A percentile compares a stretch with the other conserved stretches of the same genome.
Evolutionary conservation across 2,329 filamentous ascomycete genomes (phyloP).

Genomic region (Aspergillus glaucus): DNA sequence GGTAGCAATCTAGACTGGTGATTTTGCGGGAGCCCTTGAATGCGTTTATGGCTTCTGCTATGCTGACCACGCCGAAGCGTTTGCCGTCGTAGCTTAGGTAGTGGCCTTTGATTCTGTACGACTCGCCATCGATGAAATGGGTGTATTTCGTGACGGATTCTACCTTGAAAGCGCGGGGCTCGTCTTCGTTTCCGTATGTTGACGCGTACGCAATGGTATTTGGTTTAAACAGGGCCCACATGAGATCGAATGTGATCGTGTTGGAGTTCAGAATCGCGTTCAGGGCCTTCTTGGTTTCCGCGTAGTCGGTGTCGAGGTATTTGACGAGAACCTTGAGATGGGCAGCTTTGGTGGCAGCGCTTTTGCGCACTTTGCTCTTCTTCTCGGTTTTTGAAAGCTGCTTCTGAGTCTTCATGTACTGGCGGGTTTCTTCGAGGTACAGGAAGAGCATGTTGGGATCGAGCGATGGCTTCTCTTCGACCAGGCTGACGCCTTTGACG

Average conservation of each 20-base stretch:
- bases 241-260: slow-evolving; percentile 78
- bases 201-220: slow-evolving; percentile 71
- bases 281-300: slow-evolving; percentile 69
- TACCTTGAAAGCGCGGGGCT: slow-evolving; percentile 76
- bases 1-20: slow-evolving; percentile 68
- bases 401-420: slow-evolving; percentile 59
- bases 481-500: slow-evolving; percentile 70
- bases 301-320: slow-evolving; percentile 77
- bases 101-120: slow-evolving; percentile 65
- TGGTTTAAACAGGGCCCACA: slow-evolving; percentile 87
- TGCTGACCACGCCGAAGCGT: slow-evolving; percentile 67
- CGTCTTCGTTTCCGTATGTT: slow-evolving; percentile 69
- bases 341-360: slow-evolving; percentile 33
- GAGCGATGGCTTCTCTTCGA: slow-evolving; percentile 69
- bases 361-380: slow-evolving; percentile 36
- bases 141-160: slow-evolving; percentile 66
- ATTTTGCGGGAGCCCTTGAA: slow-evolving; percentile 83
- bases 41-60: slow-evolving; percentile 61
- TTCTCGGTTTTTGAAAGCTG: slow-evolving; percentile 54
- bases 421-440: slow-evolving; percentile 72
- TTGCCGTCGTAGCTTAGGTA: slow-evolving; percentile 90
- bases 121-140: slow-evolving; percentile 65
- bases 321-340: slow-evolving; percentile 63
- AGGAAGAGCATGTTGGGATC: slow-evolving; percentile 67
- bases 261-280: slow-evolving; percentile 75